Evolutionary conservation across 2,329 filamentous ascomycete species (phyloP).

Genomic region (Botryosphaeria dothidea): DNA sequence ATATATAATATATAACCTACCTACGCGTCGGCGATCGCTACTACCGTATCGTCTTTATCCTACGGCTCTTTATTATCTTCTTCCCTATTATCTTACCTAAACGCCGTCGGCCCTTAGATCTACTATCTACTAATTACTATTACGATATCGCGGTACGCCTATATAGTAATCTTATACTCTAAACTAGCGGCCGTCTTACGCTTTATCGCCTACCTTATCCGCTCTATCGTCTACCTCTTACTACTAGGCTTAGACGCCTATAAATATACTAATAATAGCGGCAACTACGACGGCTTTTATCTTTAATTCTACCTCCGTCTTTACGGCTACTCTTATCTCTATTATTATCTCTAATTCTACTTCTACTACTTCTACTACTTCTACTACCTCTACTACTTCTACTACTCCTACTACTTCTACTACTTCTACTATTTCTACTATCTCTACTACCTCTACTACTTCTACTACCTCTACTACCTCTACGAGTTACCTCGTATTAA

Average conservation of each 20-base stretch:
- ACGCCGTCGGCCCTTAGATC: slow-evolving; percentile 18
- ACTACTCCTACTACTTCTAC: too few relatives aligned
- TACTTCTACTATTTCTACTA: neutral
- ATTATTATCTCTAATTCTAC: too few relatives aligned
- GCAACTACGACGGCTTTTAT: neutral
- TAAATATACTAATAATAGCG: slow-evolving; percentile 21
- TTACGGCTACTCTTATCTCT: neutral
- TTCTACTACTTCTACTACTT: neutral
- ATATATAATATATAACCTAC: slow-evolving; percentile 20
- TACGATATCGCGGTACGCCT: slow-evolving; percentile 23
- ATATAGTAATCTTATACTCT: slow-evolving; percentile 20
- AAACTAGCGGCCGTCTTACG: slow-evolving; percentile 21
- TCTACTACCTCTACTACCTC: too few relatives aligned
- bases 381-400: too few relatives aligned
- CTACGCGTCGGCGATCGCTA: slow-evolving; percentile 20
- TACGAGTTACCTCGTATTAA: neutral
- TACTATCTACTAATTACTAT: slow-evolving; percentile 25
- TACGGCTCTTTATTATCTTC: slow-evolving; percentile 8
- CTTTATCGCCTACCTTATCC: slow-evolving; percentile 22
- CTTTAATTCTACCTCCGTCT: too few relatives aligned
- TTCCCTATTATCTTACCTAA: slow-evolving; percentile 23
- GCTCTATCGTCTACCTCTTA: slow-evolving; percentile 21
- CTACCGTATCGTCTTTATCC: slow-evolving; percentile 19
- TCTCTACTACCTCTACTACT: too few relatives aligned
- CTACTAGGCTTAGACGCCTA: slow-evolving; percentile 20